These are phyloP conservation scores for Cercophora scortea DNA, from an alignment of 495 filamentous ascomycete species.

Conservation along the genomic window DNA sequence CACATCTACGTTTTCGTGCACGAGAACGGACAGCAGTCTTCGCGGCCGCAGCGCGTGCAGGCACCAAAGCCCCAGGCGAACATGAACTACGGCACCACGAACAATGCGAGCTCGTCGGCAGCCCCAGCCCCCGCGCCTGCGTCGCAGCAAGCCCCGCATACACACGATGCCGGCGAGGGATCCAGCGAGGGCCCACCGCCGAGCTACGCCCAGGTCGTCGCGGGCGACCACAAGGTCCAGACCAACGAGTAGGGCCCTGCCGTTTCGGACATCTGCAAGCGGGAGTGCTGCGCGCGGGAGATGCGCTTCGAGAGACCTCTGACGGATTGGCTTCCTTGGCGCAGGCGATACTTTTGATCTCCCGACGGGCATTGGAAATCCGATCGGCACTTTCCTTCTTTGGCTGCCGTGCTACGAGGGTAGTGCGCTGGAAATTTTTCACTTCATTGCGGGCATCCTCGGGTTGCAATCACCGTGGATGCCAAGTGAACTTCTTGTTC, in stretches of 20 bases:
- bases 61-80: slow-evolving; percentile 22
- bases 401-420: no score
- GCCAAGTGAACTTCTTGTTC: no score
- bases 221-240: slow-evolving; percentile 86
- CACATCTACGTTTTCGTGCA: slow-evolving; percentile 65
- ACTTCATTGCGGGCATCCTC: no score
- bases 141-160: slow-evolving; percentile 2
- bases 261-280: background rate
- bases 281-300: background rate
- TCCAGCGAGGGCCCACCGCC: slow-evolving; percentile 46
- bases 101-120: slow-evolving; percentile 5
- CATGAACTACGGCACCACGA: slow-evolving; percentile 32
- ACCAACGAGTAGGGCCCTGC: slow-evolving; percentile 44
- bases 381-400: no score
- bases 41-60: slow-evolving; percentile 7
- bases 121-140: slow-evolving; percentile 1
- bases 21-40: slow-evolving; percentile 18
- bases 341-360: slow-evolving; percentile 10
- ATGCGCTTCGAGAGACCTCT: background rate
- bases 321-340: slow-evolving; percentile 14
- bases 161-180: slow-evolving; percentile 32
- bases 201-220: slow-evolving; percentile 78
- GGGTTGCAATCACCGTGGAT: no score
- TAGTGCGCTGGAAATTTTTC: no score
- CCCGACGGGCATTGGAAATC: background rate